Evolutionary conservation across 1,284 basidiomycete species (phyloP).

Genomic region (Porogramme epimiltina): DNA sequence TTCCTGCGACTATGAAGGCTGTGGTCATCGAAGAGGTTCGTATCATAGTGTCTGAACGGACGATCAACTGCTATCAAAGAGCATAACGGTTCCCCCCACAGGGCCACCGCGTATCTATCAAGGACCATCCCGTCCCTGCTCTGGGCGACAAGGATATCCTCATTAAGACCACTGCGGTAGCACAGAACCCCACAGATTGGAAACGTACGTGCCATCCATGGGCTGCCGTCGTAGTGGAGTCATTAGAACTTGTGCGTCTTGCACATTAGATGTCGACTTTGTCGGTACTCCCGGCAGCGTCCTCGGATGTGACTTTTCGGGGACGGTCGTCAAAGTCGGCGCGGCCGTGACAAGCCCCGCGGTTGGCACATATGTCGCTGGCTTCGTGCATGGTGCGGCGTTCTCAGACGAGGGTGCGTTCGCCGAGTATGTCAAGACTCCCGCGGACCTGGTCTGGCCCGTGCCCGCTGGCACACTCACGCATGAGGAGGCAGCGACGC

Average conservation of each 20-base stretch:
- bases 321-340: slow-evolving; percentile 27
- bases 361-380: slow-evolving; percentile 30
- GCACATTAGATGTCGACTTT: slow-evolving; percentile 16
- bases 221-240: not conserved
- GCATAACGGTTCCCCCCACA: not conserved
- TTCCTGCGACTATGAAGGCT: slow-evolving; percentile 12
- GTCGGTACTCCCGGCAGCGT: slow-evolving; percentile 22
- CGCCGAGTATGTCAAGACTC: slow-evolving; percentile 42
- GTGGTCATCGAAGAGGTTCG: slow-evolving; percentile 8
- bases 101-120: slow-evolving; percentile 19
- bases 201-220: slow-evolving; percentile 24
- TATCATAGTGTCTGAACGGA: not conserved
- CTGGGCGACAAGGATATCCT: slow-evolving; percentile 29
- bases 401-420: slow-evolving; percentile 36
- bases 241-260: not conserved
- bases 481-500: slow-evolving; percentile 41
- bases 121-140: slow-evolving; percentile 27
- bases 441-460: slow-evolving; percentile 34
- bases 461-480: slow-evolving; percentile 32
- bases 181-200: slow-evolving; percentile 34
- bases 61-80: too few relatives aligned
- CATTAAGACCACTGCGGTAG: slow-evolving; percentile 26
- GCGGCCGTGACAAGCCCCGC: slow-evolving; percentile 22
- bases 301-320: slow-evolving; percentile 30
- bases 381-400: slow-evolving; percentile 27